A percentile compares a stretch with the other conserved stretches of the same genome.
These are phyloP conservation scores for Lachnellula cervina DNA, from an alignment of 2,329 filamentous ascomycete species.

Conservation along the genomic window DNA sequence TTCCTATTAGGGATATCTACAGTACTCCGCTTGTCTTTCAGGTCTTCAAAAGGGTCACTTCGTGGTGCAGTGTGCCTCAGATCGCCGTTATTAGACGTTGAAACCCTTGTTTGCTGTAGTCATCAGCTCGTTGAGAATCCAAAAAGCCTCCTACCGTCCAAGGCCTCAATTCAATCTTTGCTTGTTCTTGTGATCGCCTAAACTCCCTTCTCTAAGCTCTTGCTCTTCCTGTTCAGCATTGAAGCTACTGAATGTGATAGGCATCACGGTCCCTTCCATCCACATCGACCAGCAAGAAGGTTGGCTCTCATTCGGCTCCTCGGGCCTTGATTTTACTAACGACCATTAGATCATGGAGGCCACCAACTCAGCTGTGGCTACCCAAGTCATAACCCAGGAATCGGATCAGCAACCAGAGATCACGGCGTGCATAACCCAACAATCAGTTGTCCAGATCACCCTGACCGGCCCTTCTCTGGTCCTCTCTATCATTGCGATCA, in stretches of 20 bases:
- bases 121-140: slow-evolving; percentile 7
- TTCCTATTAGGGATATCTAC: slow-evolving; percentile 12
- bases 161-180: not conserved
- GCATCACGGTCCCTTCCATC: slow-evolving; percentile 48
- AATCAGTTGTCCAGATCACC: slow-evolving; percentile 26
- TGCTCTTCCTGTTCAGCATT: slow-evolving; percentile 22
- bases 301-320: slow-evolving; percentile 58
- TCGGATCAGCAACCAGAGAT: slow-evolving; percentile 15
- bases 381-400: slow-evolving; percentile 14
- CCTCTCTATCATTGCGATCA: slow-evolving; percentile 48
- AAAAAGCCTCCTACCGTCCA: not conserved
- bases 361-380: slow-evolving; percentile 10
- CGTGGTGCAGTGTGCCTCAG: slow-evolving; percentile 22
- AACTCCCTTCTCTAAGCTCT: slow-evolving; percentile 21
- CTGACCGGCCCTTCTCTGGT: slow-evolving; percentile 26
- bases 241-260: slow-evolving; percentile 27
- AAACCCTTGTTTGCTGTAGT: slow-evolving; percentile 21
- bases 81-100: slow-evolving; percentile 14
- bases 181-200: slow-evolving; percentile 21
- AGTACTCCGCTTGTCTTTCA: slow-evolving; percentile 8
- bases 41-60: slow-evolving; percentile 17
- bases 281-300: slow-evolving; percentile 72
- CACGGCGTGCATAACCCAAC: slow-evolving; percentile 22
- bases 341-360: slow-evolving; percentile 13
- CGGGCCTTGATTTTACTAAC: slow-evolving; percentile 61